Conservation (phyloP, 345 rosid genomes). For the Isatis tinctoria region DNA sequence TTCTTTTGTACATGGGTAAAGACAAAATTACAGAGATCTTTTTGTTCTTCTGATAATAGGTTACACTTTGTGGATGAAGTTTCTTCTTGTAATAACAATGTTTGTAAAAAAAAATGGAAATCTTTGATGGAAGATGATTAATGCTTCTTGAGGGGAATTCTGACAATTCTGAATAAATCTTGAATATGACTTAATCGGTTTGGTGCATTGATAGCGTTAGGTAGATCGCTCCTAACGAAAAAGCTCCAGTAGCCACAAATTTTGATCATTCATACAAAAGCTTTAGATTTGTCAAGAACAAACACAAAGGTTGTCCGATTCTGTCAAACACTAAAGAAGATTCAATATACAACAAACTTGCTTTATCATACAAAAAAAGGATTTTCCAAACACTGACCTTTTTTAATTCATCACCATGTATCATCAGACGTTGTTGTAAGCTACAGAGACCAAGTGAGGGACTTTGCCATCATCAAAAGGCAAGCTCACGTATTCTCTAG, state of each 20-base stretch:
- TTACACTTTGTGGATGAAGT: background rate
- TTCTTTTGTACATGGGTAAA: conserved; percentile 58
- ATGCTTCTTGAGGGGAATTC: background rate
- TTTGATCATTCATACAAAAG: background rate
- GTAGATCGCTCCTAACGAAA: background rate
- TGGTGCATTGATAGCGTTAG: background rate
- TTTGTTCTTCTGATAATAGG: conserved; percentile 3
- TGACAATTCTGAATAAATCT: background rate
- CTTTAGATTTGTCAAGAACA: background rate
- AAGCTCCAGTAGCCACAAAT: background rate
- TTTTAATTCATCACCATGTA: background rate
- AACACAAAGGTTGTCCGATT: background rate
- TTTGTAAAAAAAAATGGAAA: background rate
- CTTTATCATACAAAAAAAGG: conserved; percentile 12
- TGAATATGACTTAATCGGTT: background rate
- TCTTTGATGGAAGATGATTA: background rate
- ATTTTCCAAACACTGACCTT: background rate
- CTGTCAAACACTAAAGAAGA: background rate
- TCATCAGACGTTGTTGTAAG: conserved; percentile 26
- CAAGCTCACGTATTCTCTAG: conserved; percentile 55
- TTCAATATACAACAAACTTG: background rate
- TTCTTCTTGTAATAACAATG: background rate
- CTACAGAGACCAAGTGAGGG: conserved; percentile 55
- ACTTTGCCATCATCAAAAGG: conserved; percentile 74
- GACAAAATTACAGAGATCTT: background rate